Conservation (phyloP, 2,329 filamentous ascomycete genomes). For the Xylariomycetidae sp. region DNA sequence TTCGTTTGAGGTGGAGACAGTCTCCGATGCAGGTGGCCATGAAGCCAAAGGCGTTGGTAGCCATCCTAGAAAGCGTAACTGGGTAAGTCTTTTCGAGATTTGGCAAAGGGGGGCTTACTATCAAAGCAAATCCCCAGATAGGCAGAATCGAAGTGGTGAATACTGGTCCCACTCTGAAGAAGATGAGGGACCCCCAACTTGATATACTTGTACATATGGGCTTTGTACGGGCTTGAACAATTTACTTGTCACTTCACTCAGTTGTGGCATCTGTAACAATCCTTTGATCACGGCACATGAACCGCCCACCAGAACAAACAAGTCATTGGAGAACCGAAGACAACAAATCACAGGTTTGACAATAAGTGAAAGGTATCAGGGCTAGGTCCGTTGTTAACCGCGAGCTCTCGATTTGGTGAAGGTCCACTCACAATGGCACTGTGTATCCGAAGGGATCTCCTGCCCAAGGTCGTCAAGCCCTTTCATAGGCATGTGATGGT, state of each 20-base stretch:
- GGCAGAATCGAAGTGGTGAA: too few species aligned
- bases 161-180: too few species aligned
- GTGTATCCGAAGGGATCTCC: too few species aligned
- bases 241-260: background rate
- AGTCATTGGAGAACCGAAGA: too few species aligned
- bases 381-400: too few species aligned
- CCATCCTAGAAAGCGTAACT: conserved; percentile 1
- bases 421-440: too few species aligned
- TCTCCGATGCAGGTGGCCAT: conserved; percentile 7
- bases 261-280: background rate
- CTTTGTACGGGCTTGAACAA: background rate
- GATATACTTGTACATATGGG: conserved; percentile 3
- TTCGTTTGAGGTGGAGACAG: conserved; percentile 9
- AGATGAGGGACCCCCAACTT: conserved; percentile 2
- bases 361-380: too few species aligned
- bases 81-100: background rate
- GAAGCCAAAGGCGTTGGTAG: conserved; percentile 1
- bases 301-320: too few species aligned
- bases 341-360: too few species aligned
- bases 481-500: background rate
- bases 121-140: conserved; percentile 10
- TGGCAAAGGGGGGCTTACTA: conserved; percentile 10
- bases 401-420: too few species aligned
- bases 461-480: too few species aligned
- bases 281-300: too few species aligned